phyloP scores from a whole-genome alignment of 176 grass and related monocot species.

The Aegilops bicornis region DNA sequence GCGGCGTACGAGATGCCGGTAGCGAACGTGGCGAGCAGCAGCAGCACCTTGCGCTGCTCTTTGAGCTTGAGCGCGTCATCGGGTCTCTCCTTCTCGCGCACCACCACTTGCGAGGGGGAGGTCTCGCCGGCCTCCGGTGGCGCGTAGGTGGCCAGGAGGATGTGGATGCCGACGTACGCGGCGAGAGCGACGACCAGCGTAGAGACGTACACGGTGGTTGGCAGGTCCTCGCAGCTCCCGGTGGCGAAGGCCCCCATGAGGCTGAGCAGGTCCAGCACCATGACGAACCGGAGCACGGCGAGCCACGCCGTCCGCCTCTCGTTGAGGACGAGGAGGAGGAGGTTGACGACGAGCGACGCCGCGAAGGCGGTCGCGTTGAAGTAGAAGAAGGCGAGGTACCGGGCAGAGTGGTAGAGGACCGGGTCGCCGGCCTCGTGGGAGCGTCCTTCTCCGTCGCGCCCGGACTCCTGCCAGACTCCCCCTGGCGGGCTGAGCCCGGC shows the following conservation, averaged over 20 bases:
- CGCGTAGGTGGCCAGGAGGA: constrained; percentile 1
- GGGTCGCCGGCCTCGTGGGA: constrained; percentile 13
- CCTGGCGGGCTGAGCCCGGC: constrained; percentile 39
- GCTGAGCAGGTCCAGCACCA: constrained; percentile 10
- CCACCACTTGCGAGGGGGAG: no score
- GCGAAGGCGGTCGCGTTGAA: constrained; percentile 51
- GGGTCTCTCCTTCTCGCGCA: background rate
- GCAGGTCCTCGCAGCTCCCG: background rate
- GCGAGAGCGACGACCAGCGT: constrained; percentile 18
- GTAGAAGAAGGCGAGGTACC: constrained; percentile 60
- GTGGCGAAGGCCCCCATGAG: constrained; percentile 14
- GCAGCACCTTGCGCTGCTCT: constrained; percentile 15
- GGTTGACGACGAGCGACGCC: constrained; percentile 31
- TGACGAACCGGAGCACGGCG: background rate
- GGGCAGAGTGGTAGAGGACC: background rate
- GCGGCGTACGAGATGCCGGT: constrained; percentile 33
- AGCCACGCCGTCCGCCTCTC: background rate
- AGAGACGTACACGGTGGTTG: background rate
- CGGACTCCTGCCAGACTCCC: constrained; percentile 16
- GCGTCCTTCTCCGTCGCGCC: no score
- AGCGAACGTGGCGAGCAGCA: constrained; percentile 30
- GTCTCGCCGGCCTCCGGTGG: no score
- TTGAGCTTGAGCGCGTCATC: background rate
- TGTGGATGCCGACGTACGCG: constrained; percentile 23
- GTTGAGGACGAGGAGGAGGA: constrained; percentile 30